Percentiles rank a stretch among this genome's conserved stretches.
These are phyloP conservation scores for Clathrospora elynae DNA, from an alignment of 2,329 filamentous ascomycete species.

Conservation along the genomic window DNA sequence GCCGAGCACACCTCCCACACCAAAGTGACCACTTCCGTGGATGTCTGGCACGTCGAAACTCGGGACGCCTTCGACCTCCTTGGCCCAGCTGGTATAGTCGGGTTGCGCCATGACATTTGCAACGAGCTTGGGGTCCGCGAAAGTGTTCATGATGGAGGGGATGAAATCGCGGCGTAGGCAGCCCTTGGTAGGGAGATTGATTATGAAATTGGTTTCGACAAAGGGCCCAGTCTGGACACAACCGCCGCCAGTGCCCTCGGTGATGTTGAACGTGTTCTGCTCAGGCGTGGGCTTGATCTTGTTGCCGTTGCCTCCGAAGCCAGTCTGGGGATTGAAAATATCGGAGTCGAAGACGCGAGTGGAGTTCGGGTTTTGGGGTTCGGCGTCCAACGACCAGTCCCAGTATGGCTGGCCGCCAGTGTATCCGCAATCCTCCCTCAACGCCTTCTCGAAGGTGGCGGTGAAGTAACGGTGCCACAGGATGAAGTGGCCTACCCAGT, in stretches of 20 bases:
- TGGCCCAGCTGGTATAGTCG: slow-evolving; percentile 38
- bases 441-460: slow-evolving; percentile 28
- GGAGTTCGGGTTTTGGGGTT: slow-evolving; percentile 18
- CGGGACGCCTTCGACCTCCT: slow-evolving; percentile 31
- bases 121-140: slow-evolving; percentile 27
- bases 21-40: slow-evolving; percentile 47
- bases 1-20: slow-evolving; percentile 43
- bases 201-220: slow-evolving; percentile 23
- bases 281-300: slow-evolving; percentile 32
- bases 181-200: slow-evolving; percentile 30
- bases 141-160: slow-evolving; percentile 29
- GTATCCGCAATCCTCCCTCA: slow-evolving; percentile 32
- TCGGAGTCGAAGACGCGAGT: slow-evolving; percentile 20
- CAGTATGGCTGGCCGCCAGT: slow-evolving; percentile 45
- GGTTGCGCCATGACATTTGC: slow-evolving; percentile 28
- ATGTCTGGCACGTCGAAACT: slow-evolving; percentile 38
- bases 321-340: slow-evolving; percentile 27
- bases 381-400: slow-evolving; percentile 34
- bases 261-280: slow-evolving; percentile 31
- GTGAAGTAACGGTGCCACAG: slow-evolving; percentile 34
- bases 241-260: slow-evolving; percentile 38
- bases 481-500: slow-evolving; percentile 33
- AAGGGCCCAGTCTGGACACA: slow-evolving; percentile 44
- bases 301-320: slow-evolving; percentile 47
- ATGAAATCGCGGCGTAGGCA: slow-evolving; percentile 45